Conservation (phyloP, 306 rosid species). For the Pyrus communis region DNA sequence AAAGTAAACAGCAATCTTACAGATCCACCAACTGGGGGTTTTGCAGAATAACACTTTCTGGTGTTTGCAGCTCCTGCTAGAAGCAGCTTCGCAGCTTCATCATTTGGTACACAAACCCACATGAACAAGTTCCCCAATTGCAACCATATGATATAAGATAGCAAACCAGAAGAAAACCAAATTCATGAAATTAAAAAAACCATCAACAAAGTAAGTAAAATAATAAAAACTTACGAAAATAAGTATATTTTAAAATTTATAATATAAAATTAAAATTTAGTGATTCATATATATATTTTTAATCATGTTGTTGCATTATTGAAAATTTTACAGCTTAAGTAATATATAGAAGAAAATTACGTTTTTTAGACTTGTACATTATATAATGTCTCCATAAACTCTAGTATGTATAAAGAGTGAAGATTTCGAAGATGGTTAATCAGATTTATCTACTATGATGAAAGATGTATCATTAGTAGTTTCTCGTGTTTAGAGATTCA, state of each 20-base stretch:
- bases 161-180: constrained; percentile 1
- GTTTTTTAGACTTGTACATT: background rate
- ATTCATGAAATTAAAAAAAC: background rate
- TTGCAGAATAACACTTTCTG: background rate
- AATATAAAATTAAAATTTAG: background rate
- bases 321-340: background rate
- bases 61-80: background rate
- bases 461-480: too few species aligned
- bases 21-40: constrained; percentile 2
- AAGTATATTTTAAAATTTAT: too few species aligned
- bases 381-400: background rate
- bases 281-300: background rate
- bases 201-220: background rate
- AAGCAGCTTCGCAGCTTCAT: background rate
- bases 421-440: too few species aligned
- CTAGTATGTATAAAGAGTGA: background rate
- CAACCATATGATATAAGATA: constrained; percentile 3
- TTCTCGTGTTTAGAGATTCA: too few species aligned
- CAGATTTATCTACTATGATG: too few species aligned
- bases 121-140: constrained; percentile 13
- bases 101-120: constrained; percentile 21
- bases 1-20: constrained; percentile 3
- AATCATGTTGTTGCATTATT: background rate
- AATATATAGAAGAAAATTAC: background rate
- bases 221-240: too few species aligned